Percentiles rank a stretch among this genome's conserved stretches.
Conservation (phyloP, 768 basidiomycete species). For the Solioccasus polychromus region DNA sequence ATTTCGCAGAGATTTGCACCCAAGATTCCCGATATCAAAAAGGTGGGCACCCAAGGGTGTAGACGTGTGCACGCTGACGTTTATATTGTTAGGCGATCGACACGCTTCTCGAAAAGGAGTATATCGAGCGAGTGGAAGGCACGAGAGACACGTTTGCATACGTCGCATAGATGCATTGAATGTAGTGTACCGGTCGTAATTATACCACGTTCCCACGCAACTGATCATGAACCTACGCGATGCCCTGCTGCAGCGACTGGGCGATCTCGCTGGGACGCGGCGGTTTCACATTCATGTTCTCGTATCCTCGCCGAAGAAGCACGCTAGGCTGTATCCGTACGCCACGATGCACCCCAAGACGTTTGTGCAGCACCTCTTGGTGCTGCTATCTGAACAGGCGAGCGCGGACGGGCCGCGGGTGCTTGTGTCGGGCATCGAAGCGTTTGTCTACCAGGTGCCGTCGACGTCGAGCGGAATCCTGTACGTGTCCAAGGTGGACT, state of each 20-base stretch:
- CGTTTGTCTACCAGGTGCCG: constrained; percentile 70
- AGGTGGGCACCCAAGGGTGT: constrained; percentile 43
- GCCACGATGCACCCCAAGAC: constrained; percentile 62
- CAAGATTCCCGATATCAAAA: constrained; percentile 95
- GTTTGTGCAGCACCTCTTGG: constrained; percentile 72
- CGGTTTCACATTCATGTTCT: constrained; percentile 76
- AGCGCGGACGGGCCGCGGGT: constrained; percentile 49
- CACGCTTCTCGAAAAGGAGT: constrained; percentile 92
- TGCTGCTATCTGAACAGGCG: constrained; percentile 68
- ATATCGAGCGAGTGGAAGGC: constrained; percentile 91
- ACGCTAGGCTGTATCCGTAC: constrained; percentile 71
- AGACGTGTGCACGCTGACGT: neutral
- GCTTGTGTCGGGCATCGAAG: constrained; percentile 79
- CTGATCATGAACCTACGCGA: constrained; percentile 53
- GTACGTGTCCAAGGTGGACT: constrained; percentile 93
- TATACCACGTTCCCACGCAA: constrained; percentile 28
- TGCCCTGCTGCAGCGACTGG: constrained; percentile 54
- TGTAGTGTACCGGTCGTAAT: no score
- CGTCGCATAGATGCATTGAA: constrained; percentile 32
- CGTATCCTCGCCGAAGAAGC: constrained; percentile 63
- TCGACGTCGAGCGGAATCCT: constrained; percentile 66
- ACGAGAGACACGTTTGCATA: constrained; percentile 70
- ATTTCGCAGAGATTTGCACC: constrained; percentile 87
- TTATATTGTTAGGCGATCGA: constrained; percentile 73
- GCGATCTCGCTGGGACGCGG: constrained; percentile 59